Evolutionary conservation across 1,284 basidiomycete species (phyloP), one percentile per base, ranked within the genome.

Genomic region (Ganoderma sinense): DNA sequence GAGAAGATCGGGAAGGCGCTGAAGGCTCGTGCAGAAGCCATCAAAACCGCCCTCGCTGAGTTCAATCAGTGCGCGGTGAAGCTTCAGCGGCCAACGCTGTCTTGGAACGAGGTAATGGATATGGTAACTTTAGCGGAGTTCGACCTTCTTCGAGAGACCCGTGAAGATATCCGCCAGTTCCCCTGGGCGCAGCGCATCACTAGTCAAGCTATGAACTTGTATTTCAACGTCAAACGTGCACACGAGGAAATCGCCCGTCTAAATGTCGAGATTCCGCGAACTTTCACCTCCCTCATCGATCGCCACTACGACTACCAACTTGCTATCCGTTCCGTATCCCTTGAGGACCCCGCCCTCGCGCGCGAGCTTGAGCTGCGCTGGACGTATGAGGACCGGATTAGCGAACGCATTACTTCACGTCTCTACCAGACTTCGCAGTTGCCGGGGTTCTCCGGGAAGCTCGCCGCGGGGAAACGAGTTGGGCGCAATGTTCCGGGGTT

Each of bases 181-280:
- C 33, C 33, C 3, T 33, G 33, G 33, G 33, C 33, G 3, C 33
- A 33, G 33, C 33, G 33, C 33, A 33, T 33, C 33, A 33, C 3
- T 33, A 3, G 33, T 3, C 33, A 33, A 33, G 33, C 33, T 4
- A 33, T 33, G 33, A 33, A 33, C 7, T 7, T 33, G 33, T 33
- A 33, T 33, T 33, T 33, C 33, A 33, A 33, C 7, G 33, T 33
- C 33, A 33, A 33, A 13, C 14, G 40, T n/a, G 20, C 40, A 39
- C 26, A 29, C 1, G n/a, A 29, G 10, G 68, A 69, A 33, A 43
- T 31, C 11, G n/a, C n/a, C 4, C 48, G 31, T 3, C 59, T 51
- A 0, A 18, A 53, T 23, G 48, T 69, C 36, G 29, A 62, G 16
- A 31, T 70, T 5, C 51, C 69, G 20, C 66, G 45, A 16, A 40